These are phyloP conservation scores for Camelina neglecta DNA, from an alignment of 345 rosid genomes.

Conservation along the genomic window DNA sequence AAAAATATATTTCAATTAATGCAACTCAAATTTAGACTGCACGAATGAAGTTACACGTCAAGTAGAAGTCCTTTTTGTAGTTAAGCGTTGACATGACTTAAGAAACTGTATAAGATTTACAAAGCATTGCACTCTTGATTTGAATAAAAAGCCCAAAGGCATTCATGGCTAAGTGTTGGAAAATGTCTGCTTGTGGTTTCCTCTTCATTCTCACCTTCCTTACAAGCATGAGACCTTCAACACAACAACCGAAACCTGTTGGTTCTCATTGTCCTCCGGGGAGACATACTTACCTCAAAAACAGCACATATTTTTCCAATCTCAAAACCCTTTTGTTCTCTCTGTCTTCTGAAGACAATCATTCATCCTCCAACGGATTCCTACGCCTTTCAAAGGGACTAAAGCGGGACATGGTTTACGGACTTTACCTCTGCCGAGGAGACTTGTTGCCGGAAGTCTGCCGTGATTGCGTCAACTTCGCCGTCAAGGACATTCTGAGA, in stretches of 20 bases:
- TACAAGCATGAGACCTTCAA: background rate
- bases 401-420: constrained; percentile 34
- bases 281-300: constrained; percentile 1
- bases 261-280: background rate
- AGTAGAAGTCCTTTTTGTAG: too few relatives aligned
- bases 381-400: constrained; percentile 44
- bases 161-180: background rate
- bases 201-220: constrained; percentile 28
- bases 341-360: background rate
- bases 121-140: too few relatives aligned
- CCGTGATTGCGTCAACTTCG: constrained; percentile 39
- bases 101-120: too few relatives aligned
- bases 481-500: background rate
- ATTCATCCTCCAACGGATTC: constrained; percentile 37
- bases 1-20: too few relatives aligned
- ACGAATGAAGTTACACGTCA: too few relatives aligned
- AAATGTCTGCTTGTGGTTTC: constrained; percentile 19
- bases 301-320: constrained; percentile 28
- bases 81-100: too few relatives aligned
- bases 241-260: background rate
- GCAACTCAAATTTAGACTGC: too few relatives aligned
- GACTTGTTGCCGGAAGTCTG: constrained; percentile 39
- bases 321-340: constrained; percentile 12
- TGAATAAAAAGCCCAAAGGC: too few relatives aligned
- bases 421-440: constrained; percentile 48